Base-by-base conservation (phyloP, 176 grass and related monocot species). In the Carex myosuroides region DNA sequence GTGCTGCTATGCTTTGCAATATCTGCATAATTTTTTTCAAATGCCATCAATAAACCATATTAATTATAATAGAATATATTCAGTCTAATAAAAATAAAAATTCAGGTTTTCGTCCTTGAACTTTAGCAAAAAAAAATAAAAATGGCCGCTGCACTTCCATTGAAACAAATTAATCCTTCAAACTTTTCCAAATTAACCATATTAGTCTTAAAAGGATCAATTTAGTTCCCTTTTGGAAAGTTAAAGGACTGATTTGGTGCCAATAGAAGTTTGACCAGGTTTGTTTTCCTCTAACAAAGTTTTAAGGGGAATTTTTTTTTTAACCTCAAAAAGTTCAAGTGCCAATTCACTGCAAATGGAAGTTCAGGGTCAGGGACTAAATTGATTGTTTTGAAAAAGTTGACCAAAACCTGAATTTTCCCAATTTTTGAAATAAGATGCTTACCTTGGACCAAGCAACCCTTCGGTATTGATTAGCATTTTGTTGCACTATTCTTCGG, bases 371-470 rank as follows among this genome's bases (percentile, higher is more conserved):
- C 56, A 59, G 56, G 17, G 13, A 18, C 56, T 17, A n/a, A n/a
- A 18, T 41, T 73, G 42, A 50, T 73, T 46, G 13, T 24, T 72
- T 72, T 10, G 9, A 52, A 13, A 13, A 52, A 21, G 10, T 24
- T 6, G 42, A 66, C 64, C 24, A 13, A 75, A 53, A 75, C 20
- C 12, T 52, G 2, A 24, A 24, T 26, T 52, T 26, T 16, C 70
- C 44, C n/a, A 48, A 26, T 74, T 54, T 54, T 78, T 78, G 13
- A 81, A 48, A 37, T 39, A 63, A 60, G 9, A 84, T 79, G 9
- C 50, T 18, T n/a, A 99, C 93, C 93, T 99, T 99, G 62, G 85
- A 44, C 96, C 96, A 99, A 87, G 93, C 96, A 89, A 99, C 86
- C 80, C 96, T 93, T 94, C 74, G 91, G 83, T 99, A 99, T 2